Evolutionary conservation across 805 yeast genomes (phyloP).

Genomic region (Naumovozyma dairenensis): DNA sequence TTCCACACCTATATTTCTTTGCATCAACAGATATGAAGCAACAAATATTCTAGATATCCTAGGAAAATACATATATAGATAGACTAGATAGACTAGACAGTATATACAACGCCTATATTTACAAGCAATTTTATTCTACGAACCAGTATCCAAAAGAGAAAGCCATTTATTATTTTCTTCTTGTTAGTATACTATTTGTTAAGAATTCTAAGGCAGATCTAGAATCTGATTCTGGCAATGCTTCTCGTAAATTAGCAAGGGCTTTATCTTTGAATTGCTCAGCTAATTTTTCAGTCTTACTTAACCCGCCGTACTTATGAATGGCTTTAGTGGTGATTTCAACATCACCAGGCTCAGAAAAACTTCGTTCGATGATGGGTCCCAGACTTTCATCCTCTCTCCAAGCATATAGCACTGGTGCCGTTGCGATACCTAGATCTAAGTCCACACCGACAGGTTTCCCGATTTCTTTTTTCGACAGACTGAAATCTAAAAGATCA

Average conservation of each 20-base stretch:
- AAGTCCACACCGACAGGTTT: slow-evolving; percentile 96
- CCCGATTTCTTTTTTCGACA: slow-evolving; percentile 76
- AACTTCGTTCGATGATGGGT: slow-evolving; percentile 72
- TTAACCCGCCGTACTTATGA: slow-evolving; percentile 59
- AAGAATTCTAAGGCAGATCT: slow-evolving; percentile 77
- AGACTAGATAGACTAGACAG: no score
- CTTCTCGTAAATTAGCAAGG: slow-evolving; percentile 49
- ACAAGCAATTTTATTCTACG: no score
- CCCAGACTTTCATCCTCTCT: slow-evolving; percentile 77
- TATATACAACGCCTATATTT: no score
- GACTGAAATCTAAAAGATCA: slow-evolving; percentile 90
- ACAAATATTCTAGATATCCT: no score
- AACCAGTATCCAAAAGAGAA: no score
- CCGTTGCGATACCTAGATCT: slow-evolving; percentile 90
- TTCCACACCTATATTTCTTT: no score
- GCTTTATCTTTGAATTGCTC: slow-evolving; percentile 70
- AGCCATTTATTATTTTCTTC: slow-evolving; percentile 69
- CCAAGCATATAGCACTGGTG: slow-evolving; percentile 95
- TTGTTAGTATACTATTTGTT: slow-evolving; percentile 72
- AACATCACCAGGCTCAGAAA: slow-evolving; percentile 72
- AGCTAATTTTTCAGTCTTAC: slow-evolving; percentile 67
- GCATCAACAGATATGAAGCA: no score
- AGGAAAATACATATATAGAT: no score
- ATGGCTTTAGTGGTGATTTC: slow-evolving; percentile 74
- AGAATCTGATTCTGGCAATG: slow-evolving; percentile 81